Base-by-base conservation (phyloP, 2,329 filamentous ascomycete genomes). In the Trichoderma simmonsii region DNA sequence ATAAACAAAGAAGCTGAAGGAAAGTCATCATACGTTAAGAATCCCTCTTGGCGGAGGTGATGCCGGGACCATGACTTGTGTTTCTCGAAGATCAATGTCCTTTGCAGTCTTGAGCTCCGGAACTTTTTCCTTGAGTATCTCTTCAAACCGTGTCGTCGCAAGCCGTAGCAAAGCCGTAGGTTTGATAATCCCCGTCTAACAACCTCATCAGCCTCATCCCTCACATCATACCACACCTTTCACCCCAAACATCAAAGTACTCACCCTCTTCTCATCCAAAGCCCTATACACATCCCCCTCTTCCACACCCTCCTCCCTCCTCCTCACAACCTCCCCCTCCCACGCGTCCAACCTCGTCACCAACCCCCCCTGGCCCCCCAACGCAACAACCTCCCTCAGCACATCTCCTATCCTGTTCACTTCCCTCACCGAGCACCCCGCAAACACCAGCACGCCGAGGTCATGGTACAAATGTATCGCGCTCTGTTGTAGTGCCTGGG, bases 391-490 rank as follows among this genome's bases (percentile, higher is more conserved):
- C 32, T 64, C 51, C 11, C 48, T 15, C 11, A 82, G 59, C 0
- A 81, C 48, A 11, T 73, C 57, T 7, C 74, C 77, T 5, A 82
- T 77, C 7, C 64, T 28, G 12, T 24, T 4, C 1, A 76, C 74
- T 70, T 81, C 76, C 15, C 9, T 3, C 2, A 71, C 65, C 8
- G 71, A 72, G 6, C 77, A 75, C 1, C 80, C 80, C 6, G 77
- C 76, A 66, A 76, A 82, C 14, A 77, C 76, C 21, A 81, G 54
- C 3, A 80, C 76, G 3, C 80, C 80, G 0, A 81, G 74, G 61
- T 81, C 80, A 24, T 80, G 74, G 64, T 81, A 81, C 4, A 81
- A 18, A 34, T 75, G 74, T 24, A 70, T 70, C 14, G 75, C 48
- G 60, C 57, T 61, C 14, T 30, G 36, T 51, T 61, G 59, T 4